Percentiles rank a stretch among this genome's conserved stretches.
These are phyloP conservation scores for Aegilops tauschii DNA, from an alignment of 176 grass and related monocot genomes.

Conservation along the genomic window DNA sequence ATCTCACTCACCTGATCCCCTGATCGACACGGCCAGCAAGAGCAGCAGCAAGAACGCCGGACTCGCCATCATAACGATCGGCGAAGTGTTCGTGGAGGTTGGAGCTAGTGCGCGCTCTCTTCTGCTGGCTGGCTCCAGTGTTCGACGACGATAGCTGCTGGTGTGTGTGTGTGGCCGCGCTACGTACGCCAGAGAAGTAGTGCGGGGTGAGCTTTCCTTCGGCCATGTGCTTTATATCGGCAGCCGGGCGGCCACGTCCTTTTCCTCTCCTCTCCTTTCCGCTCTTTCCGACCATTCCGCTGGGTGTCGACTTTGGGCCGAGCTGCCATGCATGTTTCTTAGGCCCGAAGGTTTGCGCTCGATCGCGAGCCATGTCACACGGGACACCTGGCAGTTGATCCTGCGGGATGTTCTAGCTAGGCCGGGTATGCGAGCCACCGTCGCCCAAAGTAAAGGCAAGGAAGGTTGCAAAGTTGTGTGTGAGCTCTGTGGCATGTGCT, in stretches of 20 bases:
- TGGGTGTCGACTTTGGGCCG: conserved; percentile 30
- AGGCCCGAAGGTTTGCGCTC: conserved; percentile 6
- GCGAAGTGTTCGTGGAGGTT: neutral
- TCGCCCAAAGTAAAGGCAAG: conserved; percentile 22
- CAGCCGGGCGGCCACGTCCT: neutral
- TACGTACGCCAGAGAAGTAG: neutral
- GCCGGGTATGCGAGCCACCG: neutral
- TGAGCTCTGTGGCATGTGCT: conserved; percentile 13
- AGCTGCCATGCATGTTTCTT: conserved; percentile 12
- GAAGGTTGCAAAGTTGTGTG: conserved; percentile 21
- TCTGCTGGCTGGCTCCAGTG: neutral
- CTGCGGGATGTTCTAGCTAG: neutral
- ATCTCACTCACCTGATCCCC: conserved; percentile 39
- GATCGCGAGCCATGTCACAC: neutral
- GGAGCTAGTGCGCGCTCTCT: neutral
- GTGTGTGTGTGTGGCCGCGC: too few relatives aligned
- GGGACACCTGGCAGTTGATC: neutral
- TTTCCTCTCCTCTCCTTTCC: conserved; percentile 1
- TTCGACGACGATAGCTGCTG: neutral
- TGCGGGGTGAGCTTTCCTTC: neutral
- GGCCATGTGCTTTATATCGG: conserved; percentile 27
- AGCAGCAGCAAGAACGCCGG: conserved; percentile 20
- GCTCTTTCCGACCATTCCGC: conserved; percentile 35
- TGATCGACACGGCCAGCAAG: conserved; percentile 15
- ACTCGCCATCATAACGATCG: conserved; percentile 6